phyloP scores from a whole-genome alignment of 441 rosid species.

The Erysimum pusillum region DNA sequence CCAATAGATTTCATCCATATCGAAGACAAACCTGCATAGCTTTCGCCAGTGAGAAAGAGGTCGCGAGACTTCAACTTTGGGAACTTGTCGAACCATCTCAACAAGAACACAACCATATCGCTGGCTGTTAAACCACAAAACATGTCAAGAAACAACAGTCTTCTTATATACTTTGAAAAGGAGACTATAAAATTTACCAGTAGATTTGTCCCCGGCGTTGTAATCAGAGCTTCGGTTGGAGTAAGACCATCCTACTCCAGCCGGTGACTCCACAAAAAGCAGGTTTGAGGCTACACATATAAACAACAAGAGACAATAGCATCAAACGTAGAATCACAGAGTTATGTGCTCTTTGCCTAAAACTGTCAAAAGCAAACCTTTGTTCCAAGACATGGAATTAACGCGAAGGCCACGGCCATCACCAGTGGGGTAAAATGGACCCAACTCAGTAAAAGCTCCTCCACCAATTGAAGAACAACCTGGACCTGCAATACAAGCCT shows the following conservation, averaged over 20 bases:
- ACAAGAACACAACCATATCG: slow-evolving; percentile 74
- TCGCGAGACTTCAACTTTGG: slow-evolving; percentile 70
- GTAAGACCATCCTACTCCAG: slow-evolving; percentile 96
- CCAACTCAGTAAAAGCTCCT: slow-evolving; percentile 91
- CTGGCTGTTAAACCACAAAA: slow-evolving; percentile 55
- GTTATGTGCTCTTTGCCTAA: background rate
- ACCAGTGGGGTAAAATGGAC: slow-evolving; percentile 82
- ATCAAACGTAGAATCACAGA: slow-evolving; percentile 3
- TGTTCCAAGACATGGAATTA: slow-evolving; percentile 87
- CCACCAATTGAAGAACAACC: slow-evolving; percentile 95
- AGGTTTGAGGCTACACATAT: slow-evolving; percentile 71
- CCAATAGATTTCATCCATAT: background rate
- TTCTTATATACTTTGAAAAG: background rate
- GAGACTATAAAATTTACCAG: slow-evolving; percentile 53
- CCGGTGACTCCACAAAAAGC: slow-evolving; percentile 92
- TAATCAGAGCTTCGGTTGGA: slow-evolving; percentile 78
- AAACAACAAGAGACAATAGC: background rate
- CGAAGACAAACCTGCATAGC: slow-evolving; percentile 79
- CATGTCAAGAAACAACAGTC: slow-evolving; percentile 18
- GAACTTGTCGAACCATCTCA: slow-evolving; percentile 80
- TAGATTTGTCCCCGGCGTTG: slow-evolving; percentile 67
- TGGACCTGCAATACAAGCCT: slow-evolving; percentile 62
- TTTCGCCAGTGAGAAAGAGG: slow-evolving; percentile 87
- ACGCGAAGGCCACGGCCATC: slow-evolving; percentile 80
- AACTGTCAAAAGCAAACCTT: slow-evolving; percentile 52